These are phyloP conservation scores for Penicillium olsonii DNA, from an alignment of 2,329 filamentous ascomycete species.

Conservation along the genomic window DNA sequence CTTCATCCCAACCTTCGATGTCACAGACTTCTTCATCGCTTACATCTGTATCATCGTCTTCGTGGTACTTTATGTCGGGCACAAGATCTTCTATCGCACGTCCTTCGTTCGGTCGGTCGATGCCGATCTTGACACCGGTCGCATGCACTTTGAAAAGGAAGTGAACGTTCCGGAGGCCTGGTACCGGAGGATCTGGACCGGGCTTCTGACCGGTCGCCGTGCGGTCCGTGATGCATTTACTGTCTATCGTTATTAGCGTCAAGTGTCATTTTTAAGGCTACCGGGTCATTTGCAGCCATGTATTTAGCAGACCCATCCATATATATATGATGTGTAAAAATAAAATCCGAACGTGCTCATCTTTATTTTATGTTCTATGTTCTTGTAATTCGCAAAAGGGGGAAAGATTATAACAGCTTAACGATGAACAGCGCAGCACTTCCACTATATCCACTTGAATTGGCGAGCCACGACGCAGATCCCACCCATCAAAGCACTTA, in stretches of 20 bases:
- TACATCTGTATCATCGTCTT: slow-evolving; percentile 69
- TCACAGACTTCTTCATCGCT: slow-evolving; percentile 62
- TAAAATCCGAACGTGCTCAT: not conserved
- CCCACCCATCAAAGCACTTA: slow-evolving; percentile 20
- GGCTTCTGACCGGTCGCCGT: slow-evolving; percentile 9
- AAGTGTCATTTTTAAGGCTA: not conserved
- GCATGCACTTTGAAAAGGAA: slow-evolving; percentile 35
- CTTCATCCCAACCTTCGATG: slow-evolving; percentile 62
- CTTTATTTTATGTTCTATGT: not conserved
- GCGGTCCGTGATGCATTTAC: not conserved
- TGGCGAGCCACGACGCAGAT: slow-evolving; percentile 16
- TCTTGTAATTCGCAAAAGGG: not conserved
- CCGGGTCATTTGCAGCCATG: not conserved
- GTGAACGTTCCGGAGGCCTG: slow-evolving; percentile 28
- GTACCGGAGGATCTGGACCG: slow-evolving; percentile 30
- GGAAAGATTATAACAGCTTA: not conserved
- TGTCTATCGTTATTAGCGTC: not conserved
- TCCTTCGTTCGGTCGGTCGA: slow-evolving; percentile 39
- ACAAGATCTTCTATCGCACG: slow-evolving; percentile 53
- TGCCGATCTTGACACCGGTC: slow-evolving; percentile 48
- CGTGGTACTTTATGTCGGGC: slow-evolving; percentile 57
- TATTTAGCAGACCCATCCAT: not conserved
- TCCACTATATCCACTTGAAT: slow-evolving; percentile 15
- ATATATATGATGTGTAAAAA: not conserved
- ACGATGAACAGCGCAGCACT: not conserved